A percentile compares a stretch with the other conserved stretches of the same genome.
Evolutionary conservation across 305 asterid species (phyloP).

Genomic region (Rubia occidens): DNA sequence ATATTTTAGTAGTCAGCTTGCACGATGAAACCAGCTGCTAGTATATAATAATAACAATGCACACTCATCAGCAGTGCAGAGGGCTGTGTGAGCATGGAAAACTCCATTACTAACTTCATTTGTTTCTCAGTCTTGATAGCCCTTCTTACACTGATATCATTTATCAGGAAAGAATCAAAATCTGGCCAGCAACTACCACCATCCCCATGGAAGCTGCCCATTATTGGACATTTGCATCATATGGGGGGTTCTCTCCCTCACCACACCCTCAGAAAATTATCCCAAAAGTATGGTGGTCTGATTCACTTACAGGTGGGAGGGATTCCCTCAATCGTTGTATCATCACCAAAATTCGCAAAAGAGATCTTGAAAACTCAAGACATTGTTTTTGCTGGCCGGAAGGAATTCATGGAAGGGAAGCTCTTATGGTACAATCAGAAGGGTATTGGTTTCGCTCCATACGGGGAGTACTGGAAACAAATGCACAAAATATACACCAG

Average conservation of each 20-base stretch:
- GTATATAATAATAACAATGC: too few species aligned
- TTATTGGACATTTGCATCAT: background rate
- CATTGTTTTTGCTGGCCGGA: conserved; percentile 16
- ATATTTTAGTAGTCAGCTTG: too few species aligned
- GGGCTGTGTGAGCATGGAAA: background rate
- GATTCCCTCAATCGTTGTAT: conserved; percentile 9
- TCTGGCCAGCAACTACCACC: background rate
- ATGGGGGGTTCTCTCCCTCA: conserved; percentile 1
- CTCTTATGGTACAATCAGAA: conserved; percentile 6
- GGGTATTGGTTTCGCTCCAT: conserved; percentile 12
- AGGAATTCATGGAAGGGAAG: background rate
- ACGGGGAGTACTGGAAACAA: conserved; percentile 19
- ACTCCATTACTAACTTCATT: background rate
- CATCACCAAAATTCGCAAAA: conserved; percentile 17
- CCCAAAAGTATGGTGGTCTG: conserved; percentile 20
- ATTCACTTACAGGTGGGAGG: conserved; percentile 19
- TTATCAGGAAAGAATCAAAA: background rate
- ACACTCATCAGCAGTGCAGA: too few species aligned
- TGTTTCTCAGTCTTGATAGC: background rate
- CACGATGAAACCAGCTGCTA: too few species aligned
- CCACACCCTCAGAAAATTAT: conserved; percentile 12
- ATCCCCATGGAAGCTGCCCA: background rate
- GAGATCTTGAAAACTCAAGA: conserved; percentile 20
- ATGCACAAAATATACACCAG: background rate
- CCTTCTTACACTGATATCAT: background rate